Conservation (phyloP, 495 filamentous ascomycete genomes). For the Filosporella fistucella region DNA sequence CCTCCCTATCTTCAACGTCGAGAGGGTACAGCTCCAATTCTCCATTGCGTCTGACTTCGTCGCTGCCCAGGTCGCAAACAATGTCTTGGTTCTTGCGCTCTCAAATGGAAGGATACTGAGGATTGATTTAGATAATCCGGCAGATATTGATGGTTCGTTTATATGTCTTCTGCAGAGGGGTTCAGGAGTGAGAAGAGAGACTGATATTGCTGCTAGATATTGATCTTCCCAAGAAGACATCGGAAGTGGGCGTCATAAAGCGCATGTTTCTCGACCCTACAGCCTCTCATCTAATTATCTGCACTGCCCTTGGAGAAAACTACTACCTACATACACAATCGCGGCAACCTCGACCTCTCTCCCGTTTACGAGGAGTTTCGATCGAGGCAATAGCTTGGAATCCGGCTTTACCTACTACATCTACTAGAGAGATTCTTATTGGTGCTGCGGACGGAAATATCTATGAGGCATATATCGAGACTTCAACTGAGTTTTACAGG, state of each 20-base stretch:
- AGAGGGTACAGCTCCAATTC: conserved; percentile 87
- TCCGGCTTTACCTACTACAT: conserved; percentile 91
- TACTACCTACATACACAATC: conserved; percentile 97
- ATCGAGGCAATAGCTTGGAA: conserved; percentile 95
- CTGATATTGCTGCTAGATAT: conserved; percentile 60
- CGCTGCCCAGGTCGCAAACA: conserved; percentile 93
- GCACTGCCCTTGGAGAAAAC: conserved; percentile 88
- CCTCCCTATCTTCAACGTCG: conserved; percentile 88
- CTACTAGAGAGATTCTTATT: conserved; percentile 91
- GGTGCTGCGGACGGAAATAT: conserved; percentile 89
- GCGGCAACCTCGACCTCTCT: conserved; percentile 75
- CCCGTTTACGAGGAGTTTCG: conserved; percentile 75
- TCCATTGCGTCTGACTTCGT: conserved; percentile 89
- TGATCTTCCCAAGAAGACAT: conserved; percentile 89
- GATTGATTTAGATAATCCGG: conserved; percentile 89
- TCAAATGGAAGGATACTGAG: conserved; percentile 84
- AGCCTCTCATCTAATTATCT: conserved; percentile 89
- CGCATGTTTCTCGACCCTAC: conserved; percentile 96
- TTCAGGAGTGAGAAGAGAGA: neutral
- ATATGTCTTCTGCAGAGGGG: neutral
- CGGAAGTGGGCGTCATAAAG: conserved; percentile 86
- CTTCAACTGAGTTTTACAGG: conserved; percentile 86
- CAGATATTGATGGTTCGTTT: conserved; percentile 82
- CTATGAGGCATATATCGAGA: conserved; percentile 95
- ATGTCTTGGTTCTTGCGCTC: conserved; percentile 87